Conservation (phyloP, 306 rosid genomes). For the Acacia melanoxylon region DNA sequence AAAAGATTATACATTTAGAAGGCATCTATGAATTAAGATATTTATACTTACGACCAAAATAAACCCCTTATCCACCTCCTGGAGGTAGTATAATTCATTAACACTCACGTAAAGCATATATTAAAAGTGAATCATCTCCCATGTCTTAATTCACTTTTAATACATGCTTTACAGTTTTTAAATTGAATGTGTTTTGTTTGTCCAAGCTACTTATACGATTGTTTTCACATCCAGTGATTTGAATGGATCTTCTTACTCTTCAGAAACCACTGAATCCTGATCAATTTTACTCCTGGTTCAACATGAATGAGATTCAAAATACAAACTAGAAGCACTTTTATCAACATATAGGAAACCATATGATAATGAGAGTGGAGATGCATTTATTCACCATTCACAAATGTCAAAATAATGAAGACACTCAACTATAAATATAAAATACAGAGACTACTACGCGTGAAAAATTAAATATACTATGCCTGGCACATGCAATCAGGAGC, state of each 20-base stretch:
- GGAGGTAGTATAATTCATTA: neutral
- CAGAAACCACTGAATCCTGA: neutral
- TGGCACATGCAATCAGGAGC: constrained; percentile 98
- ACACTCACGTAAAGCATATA: neutral
- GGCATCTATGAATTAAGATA: too few species aligned
- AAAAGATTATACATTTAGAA: too few species aligned
- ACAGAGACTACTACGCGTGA: constrained; percentile 32
- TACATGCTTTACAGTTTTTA: too few species aligned
- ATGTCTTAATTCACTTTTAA: too few species aligned
- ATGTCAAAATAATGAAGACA: constrained; percentile 47
- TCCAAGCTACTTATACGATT: neutral
- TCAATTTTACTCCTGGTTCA: constrained; percentile 34
- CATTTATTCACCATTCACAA: constrained; percentile 50
- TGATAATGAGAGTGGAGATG: constrained; percentile 34
- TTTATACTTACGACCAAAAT: too few species aligned
- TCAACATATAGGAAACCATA: constrained; percentile 37
- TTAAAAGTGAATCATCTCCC: neutral
- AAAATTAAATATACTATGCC: constrained; percentile 38
- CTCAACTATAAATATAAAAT: constrained; percentile 32
- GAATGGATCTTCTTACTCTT: neutral
- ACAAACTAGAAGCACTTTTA: constrained; percentile 46
- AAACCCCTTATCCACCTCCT: too few species aligned
- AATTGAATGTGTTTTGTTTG: too few species aligned
- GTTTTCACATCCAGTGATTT: neutral
- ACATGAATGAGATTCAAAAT: constrained; percentile 23